A percentile compares a stretch with the other conserved stretches of the same genome.
Evolutionary conservation across 345 rosid genomes (phyloP).

Genomic region (Syzygium aqueum): DNA sequence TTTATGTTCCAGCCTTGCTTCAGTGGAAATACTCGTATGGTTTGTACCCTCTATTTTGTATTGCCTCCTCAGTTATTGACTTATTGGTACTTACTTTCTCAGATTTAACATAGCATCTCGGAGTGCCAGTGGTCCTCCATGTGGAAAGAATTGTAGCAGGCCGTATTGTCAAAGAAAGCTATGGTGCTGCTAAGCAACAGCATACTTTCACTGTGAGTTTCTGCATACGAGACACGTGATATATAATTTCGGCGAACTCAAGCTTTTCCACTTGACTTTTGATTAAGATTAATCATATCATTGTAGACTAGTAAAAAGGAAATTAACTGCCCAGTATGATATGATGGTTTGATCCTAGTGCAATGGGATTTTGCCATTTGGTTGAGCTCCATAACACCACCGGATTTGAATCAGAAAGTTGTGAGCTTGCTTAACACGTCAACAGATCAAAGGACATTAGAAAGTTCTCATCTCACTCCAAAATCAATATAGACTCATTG

Average conservation of each 20-base stretch:
- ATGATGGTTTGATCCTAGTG: not conserved
- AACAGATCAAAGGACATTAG: not conserved
- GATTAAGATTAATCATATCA: not conserved
- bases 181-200: slow-evolving; percentile 62
- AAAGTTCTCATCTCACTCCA: not conserved
- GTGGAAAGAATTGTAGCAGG: slow-evolving; percentile 43
- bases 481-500: not conserved
- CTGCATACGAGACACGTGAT: not conserved
- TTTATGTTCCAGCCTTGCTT: not conserved
- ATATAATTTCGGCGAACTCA: not conserved
- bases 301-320: not conserved
- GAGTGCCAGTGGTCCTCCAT: slow-evolving; percentile 46
- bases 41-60: not conserved
- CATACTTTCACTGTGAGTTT: slow-evolving; percentile 64
- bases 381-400: not conserved
- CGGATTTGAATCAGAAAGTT: not conserved
- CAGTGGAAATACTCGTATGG: not conserved
- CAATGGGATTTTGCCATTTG: not conserved
- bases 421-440: not conserved
- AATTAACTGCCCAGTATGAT: not conserved
- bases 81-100: not conserved
- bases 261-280: not conserved
- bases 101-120: slow-evolving; percentile 45
- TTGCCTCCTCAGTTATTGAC: not conserved
- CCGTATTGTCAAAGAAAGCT: slow-evolving; percentile 55